Conservation (phyloP, 2,329 filamentous ascomycete genomes). For the Metarhizium brunneum region DNA sequence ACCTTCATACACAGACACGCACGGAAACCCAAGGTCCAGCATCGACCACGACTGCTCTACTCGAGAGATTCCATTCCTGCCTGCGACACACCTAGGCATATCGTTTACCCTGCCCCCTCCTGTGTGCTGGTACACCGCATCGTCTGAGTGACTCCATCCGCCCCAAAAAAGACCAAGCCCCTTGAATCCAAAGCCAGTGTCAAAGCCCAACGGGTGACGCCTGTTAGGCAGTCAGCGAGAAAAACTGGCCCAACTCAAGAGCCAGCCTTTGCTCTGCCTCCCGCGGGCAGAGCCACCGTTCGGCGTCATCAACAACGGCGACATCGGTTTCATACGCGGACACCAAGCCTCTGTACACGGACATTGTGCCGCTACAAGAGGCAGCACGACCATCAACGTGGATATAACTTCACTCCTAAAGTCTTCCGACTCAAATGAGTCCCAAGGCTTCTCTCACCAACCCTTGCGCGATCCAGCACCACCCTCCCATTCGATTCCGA, state of each 20-base stretch:
- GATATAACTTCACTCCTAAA: slow-evolving; percentile 91
- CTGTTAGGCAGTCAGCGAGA: slow-evolving; percentile 16
- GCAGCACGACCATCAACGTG: slow-evolving; percentile 58
- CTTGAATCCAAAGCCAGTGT: neutral
- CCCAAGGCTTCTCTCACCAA: slow-evolving; percentile 37
- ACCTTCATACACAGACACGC: neutral
- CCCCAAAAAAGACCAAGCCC: slow-evolving; percentile 4
- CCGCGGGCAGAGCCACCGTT: slow-evolving; percentile 29
- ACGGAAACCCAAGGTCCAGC: neutral
- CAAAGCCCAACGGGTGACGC: slow-evolving; percentile 4
- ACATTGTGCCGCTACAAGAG: slow-evolving; percentile 16
- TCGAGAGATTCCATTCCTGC: neutral
- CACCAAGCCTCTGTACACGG: slow-evolving; percentile 19
- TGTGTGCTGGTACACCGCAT: slow-evolving; percentile 12
- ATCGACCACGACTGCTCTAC: neutral
- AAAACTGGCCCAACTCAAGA: slow-evolving; percentile 33
- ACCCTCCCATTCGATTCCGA: slow-evolving; percentile 12
- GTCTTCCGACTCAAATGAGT: slow-evolving; percentile 64
- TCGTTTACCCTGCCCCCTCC: neutral
- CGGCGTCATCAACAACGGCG: slow-evolving; percentile 18
- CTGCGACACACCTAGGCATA: slow-evolving; percentile 4
- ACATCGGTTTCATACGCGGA: slow-evolving; percentile 18
- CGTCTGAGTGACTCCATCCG: slow-evolving; percentile 7
- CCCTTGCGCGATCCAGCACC: slow-evolving; percentile 13
- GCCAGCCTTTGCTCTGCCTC: slow-evolving; percentile 31